Percentiles rank a stretch among this genome's conserved stretches.
Evolutionary conservation across 495 filamentous ascomycete species (phyloP).

Genomic region (Saxophila tyrrhenica): DNA sequence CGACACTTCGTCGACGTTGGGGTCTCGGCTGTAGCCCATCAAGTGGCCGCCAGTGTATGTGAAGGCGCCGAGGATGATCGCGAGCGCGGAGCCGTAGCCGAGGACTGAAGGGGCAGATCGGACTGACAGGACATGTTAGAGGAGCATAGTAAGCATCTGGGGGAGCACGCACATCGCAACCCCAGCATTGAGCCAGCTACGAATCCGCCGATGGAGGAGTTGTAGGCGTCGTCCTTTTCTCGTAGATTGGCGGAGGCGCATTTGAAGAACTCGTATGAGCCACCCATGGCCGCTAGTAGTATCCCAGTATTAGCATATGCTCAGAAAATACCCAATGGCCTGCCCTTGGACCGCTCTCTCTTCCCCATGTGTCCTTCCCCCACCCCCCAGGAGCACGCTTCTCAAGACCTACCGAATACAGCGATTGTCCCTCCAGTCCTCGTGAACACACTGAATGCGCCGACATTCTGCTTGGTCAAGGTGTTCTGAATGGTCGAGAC

Average conservation of each 20-base stretch:
- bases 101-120: constrained; percentile 69
- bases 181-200: constrained; percentile 58
- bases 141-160: not conserved
- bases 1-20: constrained; percentile 64
- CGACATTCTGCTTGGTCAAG: constrained; percentile 65
- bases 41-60: constrained; percentile 66
- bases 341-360: not conserved
- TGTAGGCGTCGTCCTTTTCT: constrained; percentile 60
- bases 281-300: constrained; percentile 62
- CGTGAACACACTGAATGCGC: constrained; percentile 64
- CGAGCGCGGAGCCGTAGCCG: constrained; percentile 58
- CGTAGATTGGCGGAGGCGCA: constrained; percentile 66
- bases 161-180: constrained; percentile 39
- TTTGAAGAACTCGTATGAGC: constrained; percentile 65
- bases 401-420: constrained; percentile 45
- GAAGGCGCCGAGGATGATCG: constrained; percentile 54
- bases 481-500: constrained; percentile 75
- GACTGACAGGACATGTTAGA: too few species aligned
- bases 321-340: not conserved
- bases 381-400: not conserved
- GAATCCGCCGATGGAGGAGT: constrained; percentile 63
- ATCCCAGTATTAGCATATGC: constrained; percentile 8
- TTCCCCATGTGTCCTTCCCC: not conserved
- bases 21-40: constrained; percentile 45
- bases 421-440: constrained; percentile 55